phyloP scores from a whole-genome alignment of 805 yeast species.

The Hanseniaspora clermontiae region DNA sequence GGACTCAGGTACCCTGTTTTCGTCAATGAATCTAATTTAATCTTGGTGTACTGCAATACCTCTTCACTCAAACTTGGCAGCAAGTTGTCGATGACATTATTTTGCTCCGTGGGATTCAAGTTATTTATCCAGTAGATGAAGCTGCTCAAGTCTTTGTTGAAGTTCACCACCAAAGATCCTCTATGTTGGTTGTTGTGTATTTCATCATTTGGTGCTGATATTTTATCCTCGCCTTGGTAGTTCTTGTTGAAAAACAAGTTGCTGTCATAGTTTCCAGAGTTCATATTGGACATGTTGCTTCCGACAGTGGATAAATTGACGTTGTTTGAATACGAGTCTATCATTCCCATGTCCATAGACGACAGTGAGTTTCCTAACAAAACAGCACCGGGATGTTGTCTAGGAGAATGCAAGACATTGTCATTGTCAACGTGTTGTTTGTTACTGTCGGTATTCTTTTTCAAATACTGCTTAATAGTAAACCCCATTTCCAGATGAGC shows the following conservation, averaged over 20 bases:
- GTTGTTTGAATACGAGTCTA: constrained; percentile 5
- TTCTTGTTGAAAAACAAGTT: constrained; percentile 2
- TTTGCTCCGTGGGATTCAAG: constrained; percentile 40
- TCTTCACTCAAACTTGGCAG: constrained; percentile 41
- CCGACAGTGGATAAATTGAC: constrained; percentile 1
- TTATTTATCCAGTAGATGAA: constrained; percentile 40
- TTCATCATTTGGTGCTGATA: neutral
- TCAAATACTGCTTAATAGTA: constrained; percentile 3
- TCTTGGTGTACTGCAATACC: constrained; percentile 37
- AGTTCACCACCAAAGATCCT: constrained; percentile 24
- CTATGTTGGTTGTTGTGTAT: constrained; percentile 12
- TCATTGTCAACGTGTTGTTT: constrained; percentile 1
- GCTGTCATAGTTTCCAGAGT: neutral
- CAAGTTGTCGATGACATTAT: constrained; percentile 42
- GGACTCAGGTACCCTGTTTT: constrained; percentile 22
- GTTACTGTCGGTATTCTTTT: constrained; percentile 1
- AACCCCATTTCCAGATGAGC: neutral
- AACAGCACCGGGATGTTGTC: constrained; percentile 34
- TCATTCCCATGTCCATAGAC: constrained; percentile 16
- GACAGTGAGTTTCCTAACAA: constrained; percentile 26
- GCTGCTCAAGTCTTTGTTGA: constrained; percentile 40
- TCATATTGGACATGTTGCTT: constrained; percentile 8
- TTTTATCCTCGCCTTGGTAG: constrained; percentile 1
- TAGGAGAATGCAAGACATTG: constrained; percentile 19
- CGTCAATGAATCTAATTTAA: constrained; percentile 32